phyloP scores from a whole-genome alignment of 202 grass and related monocot genomes.

The Eragrostis tef region DNA sequence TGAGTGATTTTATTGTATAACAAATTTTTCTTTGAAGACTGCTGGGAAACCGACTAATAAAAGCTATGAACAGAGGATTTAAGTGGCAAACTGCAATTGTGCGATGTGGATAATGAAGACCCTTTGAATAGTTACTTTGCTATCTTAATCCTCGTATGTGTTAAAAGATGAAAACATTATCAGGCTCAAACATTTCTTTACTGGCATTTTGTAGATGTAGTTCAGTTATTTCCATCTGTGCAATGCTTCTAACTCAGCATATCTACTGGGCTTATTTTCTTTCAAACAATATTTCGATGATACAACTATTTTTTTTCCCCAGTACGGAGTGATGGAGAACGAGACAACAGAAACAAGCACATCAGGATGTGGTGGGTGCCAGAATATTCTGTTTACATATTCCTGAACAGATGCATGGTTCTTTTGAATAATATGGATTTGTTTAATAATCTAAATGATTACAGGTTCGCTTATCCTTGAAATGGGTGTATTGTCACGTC shows the following conservation, averaged over 20 bases:
- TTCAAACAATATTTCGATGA: constrained; percentile 3
- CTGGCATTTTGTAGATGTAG: no score
- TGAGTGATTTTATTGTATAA: constrained; percentile 1
- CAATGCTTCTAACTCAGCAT: constrained; percentile 1
- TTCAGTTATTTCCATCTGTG: background rate
- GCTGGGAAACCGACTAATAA: background rate
- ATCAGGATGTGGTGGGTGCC: constrained; percentile 87
- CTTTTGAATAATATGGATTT: constrained; percentile 37
- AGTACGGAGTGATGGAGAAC: constrained; percentile 92
- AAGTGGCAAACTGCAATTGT: constrained; percentile 11
- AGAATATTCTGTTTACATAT: constrained; percentile 25
- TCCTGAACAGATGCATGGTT: constrained; percentile 32
- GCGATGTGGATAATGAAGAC: constrained; percentile 12
- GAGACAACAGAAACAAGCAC: constrained; percentile 98
- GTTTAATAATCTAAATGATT: constrained; percentile 35
- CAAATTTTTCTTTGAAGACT: background rate
- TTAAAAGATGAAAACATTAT: no score
- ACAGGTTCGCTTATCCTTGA: constrained; percentile 96
- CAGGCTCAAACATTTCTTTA: no score
- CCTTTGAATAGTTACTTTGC: background rate
- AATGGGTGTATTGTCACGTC: constrained; percentile 89
- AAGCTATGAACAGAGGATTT: background rate
- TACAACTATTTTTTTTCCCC: constrained; percentile 31
- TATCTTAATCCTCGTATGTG: background rate
- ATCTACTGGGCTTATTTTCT: constrained; percentile 19